Conservation (phyloP, 177 flowering plant species). For the Tripterygium wilfordii region DNA sequence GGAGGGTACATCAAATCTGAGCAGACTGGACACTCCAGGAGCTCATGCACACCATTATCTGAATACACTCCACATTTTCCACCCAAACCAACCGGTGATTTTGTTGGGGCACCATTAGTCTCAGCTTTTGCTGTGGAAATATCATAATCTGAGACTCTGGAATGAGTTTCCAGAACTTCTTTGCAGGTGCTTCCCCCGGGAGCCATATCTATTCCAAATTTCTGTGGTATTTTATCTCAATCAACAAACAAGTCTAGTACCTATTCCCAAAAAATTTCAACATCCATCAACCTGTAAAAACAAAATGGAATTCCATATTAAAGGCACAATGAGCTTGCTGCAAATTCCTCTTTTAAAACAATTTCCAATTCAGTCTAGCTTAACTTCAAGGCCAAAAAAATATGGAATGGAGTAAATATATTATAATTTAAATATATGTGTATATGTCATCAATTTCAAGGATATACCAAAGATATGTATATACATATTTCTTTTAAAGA, state of each 20-base stretch:
- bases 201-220: conserved; percentile 34
- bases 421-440: no score
- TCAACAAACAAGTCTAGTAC: no score
- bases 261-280: neutral
- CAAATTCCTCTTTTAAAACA: no score
- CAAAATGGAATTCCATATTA: no score
- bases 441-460: no score
- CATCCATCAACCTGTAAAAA: no score
- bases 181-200: conserved; percentile 49
- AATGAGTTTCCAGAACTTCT: conserved; percentile 43
- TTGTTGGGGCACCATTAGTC: conserved; percentile 16
- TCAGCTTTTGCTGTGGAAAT: conserved; percentile 26
- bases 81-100: conserved; percentile 15
- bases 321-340: no score
- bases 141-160: conserved; percentile 30
- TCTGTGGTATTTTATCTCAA: neutral
- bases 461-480: no score
- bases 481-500: no score
- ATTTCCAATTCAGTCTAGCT: no score
- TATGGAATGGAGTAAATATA: no score
- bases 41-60: conserved; percentile 60
- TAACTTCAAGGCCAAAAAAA: no score
- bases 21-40: conserved; percentile 73
- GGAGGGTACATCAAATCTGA: conserved; percentile 67
- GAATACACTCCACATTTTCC: conserved; percentile 44